A percentile compares a stretch with the other conserved stretches of the same genome.
Evolutionary conservation across 2,329 filamentous ascomycete species (phyloP).

Genomic region (Sclerotinia trifoliorum): DNA sequence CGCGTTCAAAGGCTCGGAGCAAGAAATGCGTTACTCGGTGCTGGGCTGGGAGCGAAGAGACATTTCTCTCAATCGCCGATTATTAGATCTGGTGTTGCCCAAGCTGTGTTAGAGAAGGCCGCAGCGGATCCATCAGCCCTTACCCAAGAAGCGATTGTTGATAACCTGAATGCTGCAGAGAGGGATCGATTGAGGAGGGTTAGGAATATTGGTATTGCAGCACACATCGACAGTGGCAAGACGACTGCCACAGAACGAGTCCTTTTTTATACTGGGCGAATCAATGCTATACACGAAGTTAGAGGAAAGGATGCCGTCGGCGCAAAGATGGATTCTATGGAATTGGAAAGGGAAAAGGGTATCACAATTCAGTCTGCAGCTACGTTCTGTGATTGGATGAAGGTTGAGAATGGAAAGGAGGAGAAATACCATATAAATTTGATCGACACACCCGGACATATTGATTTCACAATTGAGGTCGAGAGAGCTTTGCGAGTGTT

Average conservation of each 20-base stretch:
- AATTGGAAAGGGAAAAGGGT: conserved; percentile 94
- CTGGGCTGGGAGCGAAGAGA: conserved; percentile 28
- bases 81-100: conserved; percentile 34
- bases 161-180: conserved; percentile 59
- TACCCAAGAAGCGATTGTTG: conserved; percentile 35
- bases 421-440: conserved; percentile 96
- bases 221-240: conserved; percentile 98
- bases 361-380: conserved; percentile 99
- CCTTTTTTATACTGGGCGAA: conserved; percentile 95
- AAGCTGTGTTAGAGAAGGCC: conserved; percentile 39
- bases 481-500: conserved; percentile 92
- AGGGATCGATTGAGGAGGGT: conserved; percentile 74
- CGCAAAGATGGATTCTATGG: conserved; percentile 99
- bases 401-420: conserved; percentile 78
- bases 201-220: conserved; percentile 97
- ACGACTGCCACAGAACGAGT: conserved; percentile 96
- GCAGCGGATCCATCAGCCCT: conserved; percentile 33
- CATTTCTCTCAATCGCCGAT: conserved; percentile 36
- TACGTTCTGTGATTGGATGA: conserved; percentile 96
- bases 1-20: conserved; percentile 27
- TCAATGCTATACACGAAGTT: conserved; percentile 96
- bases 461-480: conserved; percentile 98
- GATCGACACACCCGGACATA: conserved; percentile 97
- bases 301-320: conserved; percentile 91
- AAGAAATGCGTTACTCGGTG: conserved; percentile 27